phyloP scores from a whole-genome alignment of 129 eudicot genomes.

The Artemisia annua region DNA sequence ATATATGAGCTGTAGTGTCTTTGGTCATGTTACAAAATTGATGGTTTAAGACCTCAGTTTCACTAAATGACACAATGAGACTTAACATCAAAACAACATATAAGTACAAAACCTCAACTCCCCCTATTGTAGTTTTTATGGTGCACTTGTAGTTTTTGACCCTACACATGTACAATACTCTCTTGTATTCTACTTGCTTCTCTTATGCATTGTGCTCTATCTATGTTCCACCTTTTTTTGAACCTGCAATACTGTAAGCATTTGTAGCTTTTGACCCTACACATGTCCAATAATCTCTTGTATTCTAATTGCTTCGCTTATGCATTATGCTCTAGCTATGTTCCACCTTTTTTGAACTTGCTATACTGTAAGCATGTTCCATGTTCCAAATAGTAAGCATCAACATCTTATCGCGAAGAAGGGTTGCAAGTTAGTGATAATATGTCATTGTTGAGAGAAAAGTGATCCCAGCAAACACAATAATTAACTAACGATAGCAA shows the following conservation, averaged over 20 bases:
- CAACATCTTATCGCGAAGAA: background rate
- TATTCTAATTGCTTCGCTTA: too few species aligned
- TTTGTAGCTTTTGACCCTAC: too few species aligned
- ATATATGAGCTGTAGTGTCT: slow-evolving; percentile 28
- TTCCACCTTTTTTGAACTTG: too few species aligned
- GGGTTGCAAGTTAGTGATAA: too few species aligned
- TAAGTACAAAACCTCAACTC: slow-evolving; percentile 25
- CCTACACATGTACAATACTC: slow-evolving; percentile 14
- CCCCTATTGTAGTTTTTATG: background rate
- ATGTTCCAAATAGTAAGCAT: slow-evolving; percentile 33
- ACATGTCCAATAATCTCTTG: too few species aligned
- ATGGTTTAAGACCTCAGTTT: slow-evolving; percentile 25
- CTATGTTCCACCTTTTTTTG: slow-evolving; percentile 24
- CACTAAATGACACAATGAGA: slow-evolving; percentile 27
- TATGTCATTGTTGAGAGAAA: too few species aligned
- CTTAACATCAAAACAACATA: slow-evolving; percentile 26
- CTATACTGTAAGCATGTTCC: slow-evolving; percentile 30
- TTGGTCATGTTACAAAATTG: slow-evolving; percentile 19
- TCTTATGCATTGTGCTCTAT: background rate
- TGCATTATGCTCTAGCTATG: too few species aligned
- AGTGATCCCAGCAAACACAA: too few species aligned
- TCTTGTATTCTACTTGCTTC: slow-evolving; percentile 17
- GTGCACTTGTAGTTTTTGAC: slow-evolving; percentile 11
- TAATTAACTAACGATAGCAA: too few species aligned
- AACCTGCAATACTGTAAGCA: slow-evolving; percentile 19